A percentile compares a stretch with the other conserved stretches of the same genome.
Evolutionary conservation across 2,329 filamentous ascomycete genomes (phyloP).

Genomic region (Pestalotiopsis sp.): DNA sequence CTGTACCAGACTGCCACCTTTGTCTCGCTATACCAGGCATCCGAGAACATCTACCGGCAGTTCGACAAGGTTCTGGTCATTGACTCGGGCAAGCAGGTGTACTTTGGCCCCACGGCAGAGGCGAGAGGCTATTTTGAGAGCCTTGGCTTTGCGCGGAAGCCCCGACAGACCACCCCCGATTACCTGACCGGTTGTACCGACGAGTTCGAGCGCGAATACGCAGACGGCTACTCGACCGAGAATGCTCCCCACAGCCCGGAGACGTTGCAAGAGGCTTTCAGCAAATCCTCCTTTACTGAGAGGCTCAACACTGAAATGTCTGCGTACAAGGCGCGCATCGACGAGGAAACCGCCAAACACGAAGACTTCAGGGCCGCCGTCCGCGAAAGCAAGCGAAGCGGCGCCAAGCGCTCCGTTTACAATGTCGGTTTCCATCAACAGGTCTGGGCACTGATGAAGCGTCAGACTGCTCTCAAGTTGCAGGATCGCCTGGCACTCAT

Average conservation of each 20-base stretch:
- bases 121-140: slow-evolving; percentile 76
- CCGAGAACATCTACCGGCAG: slow-evolving; percentile 76
- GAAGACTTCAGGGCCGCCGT: slow-evolving; percentile 79
- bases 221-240: slow-evolving; percentile 63
- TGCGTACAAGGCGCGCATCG: slow-evolving; percentile 66
- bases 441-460: slow-evolving; percentile 80
- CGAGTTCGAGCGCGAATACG: slow-evolving; percentile 79
- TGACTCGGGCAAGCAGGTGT: slow-evolving; percentile 74
- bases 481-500: slow-evolving; percentile 80
- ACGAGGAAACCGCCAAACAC: slow-evolving; percentile 66
- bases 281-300: slow-evolving; percentile 61
- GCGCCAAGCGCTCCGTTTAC: slow-evolving; percentile 78
- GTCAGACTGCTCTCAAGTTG: slow-evolving; percentile 84
- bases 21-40: slow-evolving; percentile 84
- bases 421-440: slow-evolving; percentile 82
- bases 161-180: slow-evolving; percentile 79
- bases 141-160: slow-evolving; percentile 74
- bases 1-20: slow-evolving; percentile 84
- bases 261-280: slow-evolving; percentile 70
- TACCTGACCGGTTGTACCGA: slow-evolving; percentile 84
- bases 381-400: slow-evolving; percentile 75
- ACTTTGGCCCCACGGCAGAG: slow-evolving; percentile 69
- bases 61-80: slow-evolving; percentile 88
- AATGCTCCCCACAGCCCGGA: slow-evolving; percentile 72
- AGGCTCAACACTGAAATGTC: slow-evolving; percentile 67